Evolutionary conservation across 305 asterid genomes (phyloP).

Genomic region (Ruellia speciosa): DNA sequence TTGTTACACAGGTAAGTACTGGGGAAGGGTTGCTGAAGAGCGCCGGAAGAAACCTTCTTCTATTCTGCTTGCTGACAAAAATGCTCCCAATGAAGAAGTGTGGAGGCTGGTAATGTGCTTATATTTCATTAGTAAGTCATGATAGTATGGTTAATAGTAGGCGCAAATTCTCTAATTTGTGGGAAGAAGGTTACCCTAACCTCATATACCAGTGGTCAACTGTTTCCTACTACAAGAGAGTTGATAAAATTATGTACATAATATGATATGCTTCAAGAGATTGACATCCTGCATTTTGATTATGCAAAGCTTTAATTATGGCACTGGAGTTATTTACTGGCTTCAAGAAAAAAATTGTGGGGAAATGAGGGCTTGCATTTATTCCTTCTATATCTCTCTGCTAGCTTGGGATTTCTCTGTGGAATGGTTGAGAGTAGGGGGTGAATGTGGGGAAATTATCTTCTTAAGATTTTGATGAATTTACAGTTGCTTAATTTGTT

Average conservation of each 20-base stretch:
- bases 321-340: too few species aligned
- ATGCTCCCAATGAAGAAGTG: constrained; percentile 95
- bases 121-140: constrained; percentile 16
- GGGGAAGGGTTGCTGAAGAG: constrained; percentile 81
- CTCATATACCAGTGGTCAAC: too few species aligned
- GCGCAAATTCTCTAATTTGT: constrained; percentile 6
- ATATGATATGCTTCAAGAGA: too few species aligned
- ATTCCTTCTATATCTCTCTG: too few species aligned
- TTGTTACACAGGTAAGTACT: constrained; percentile 55
- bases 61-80: constrained; percentile 92
- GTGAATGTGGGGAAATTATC: background rate
- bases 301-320: too few species aligned
- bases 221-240: too few species aligned
- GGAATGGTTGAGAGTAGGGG: background rate
- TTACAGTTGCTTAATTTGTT: constrained; percentile 19
- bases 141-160: constrained; percentile 10
- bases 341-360: too few species aligned
- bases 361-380: too few species aligned
- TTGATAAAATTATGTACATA: too few species aligned
- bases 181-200: too few species aligned
- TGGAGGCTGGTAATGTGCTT: constrained; percentile 65
- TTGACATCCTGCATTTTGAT: too few species aligned
- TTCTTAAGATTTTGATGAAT: constrained; percentile 2
- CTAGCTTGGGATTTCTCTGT: too few species aligned
- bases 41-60: constrained; percentile 75